Evolutionary conservation across 805 yeast species (phyloP), one percentile per base, ranked within the genome.

Genomic region (Kluyveromyces lactis): DNA sequence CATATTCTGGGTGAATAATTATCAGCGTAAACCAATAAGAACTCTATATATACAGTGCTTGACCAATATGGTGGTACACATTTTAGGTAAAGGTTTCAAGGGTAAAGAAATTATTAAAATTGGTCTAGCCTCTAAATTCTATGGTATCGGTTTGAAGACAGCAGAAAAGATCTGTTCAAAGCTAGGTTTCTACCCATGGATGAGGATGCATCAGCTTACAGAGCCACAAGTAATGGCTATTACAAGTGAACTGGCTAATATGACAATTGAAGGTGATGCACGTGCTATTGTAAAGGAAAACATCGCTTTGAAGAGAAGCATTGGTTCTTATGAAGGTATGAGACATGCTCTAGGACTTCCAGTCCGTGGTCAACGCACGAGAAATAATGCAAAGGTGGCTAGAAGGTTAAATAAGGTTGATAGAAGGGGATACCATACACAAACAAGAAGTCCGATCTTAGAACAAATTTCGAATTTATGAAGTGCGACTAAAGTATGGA

Each of bases 201-300:
- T 90, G 95, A 77, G 95, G 64, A 81, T 89, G 84, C 92, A 85
- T 59, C 95, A 92, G 63, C 73, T 92, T 28, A 69, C 82, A 21
- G 97, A 92, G 63, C 84, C 86, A 19, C 95, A 87, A 52, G 72
- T 87, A 33, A 73, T 90, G 75, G 77, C 83, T 26, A 69, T 92
- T 33, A 82, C 95, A 28, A 90, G 87, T 59, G 96, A 92, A 59
- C 69, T 92, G 36, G 77, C 94, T 1, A 81, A 77, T 30, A 71
- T 84, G 72, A 76, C 84, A 9, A 82, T 90, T 36, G 97, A 89
- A 55, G 86, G 86, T 36, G 81, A 75, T 48, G 76, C 84, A 48
- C 68, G 79, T 52, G 86, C 87, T 32, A 71, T 81, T 45, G 71
- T 86, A 19, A 75, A 82, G 52, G 79, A 78, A 29, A 86, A 90